Conservation (phyloP, 1,139 yeast genomes). For the Yamadazyma spencermartinsiae region DNA sequence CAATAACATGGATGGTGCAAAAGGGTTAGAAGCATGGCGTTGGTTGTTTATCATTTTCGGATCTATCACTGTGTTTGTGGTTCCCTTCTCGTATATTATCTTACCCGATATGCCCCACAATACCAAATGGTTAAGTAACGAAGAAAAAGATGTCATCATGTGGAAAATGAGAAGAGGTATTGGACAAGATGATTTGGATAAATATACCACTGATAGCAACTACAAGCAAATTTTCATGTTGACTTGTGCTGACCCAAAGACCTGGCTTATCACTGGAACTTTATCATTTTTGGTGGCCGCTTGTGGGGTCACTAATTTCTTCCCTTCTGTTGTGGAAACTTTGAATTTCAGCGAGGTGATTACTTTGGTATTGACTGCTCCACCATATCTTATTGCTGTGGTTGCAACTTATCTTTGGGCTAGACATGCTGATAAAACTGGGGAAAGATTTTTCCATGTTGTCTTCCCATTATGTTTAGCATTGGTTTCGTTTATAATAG, state of each 20-base stretch:
- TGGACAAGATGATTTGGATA: conserved; percentile 43
- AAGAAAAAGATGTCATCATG: conserved; percentile 51
- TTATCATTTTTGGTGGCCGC: conserved; percentile 56
- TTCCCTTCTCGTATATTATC: conserved; percentile 57
- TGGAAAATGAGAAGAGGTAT: conserved; percentile 42
- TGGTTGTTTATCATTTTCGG: conserved; percentile 79
- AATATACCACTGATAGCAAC: conserved; percentile 32
- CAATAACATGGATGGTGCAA: conserved; percentile 37
- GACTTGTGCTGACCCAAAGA: conserved; percentile 44
- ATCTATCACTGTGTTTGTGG: conserved; percentile 60
- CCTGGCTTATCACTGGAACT: conserved; percentile 47
- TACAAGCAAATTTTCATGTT: conserved; percentile 40
- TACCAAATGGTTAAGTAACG: conserved; percentile 49
- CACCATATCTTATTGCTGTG: conserved; percentile 59
- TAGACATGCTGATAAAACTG: conserved; percentile 56
- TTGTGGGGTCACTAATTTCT: conserved; percentile 59
- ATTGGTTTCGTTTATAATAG: conserved; percentile 51
- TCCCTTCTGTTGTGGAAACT: conserved; percentile 60
- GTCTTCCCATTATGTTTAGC: conserved; percentile 45
- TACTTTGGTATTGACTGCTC: conserved; percentile 58
- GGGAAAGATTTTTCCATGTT: conserved; percentile 57
- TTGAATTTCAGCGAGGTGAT: conserved; percentile 49
- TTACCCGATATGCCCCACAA: conserved; percentile 71
- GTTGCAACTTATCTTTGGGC: conserved; percentile 55
- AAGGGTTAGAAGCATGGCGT: conserved; percentile 60